Evolutionary conservation across 1,284 basidiomycete species (phyloP).

Genomic region (Boletus smithii): DNA sequence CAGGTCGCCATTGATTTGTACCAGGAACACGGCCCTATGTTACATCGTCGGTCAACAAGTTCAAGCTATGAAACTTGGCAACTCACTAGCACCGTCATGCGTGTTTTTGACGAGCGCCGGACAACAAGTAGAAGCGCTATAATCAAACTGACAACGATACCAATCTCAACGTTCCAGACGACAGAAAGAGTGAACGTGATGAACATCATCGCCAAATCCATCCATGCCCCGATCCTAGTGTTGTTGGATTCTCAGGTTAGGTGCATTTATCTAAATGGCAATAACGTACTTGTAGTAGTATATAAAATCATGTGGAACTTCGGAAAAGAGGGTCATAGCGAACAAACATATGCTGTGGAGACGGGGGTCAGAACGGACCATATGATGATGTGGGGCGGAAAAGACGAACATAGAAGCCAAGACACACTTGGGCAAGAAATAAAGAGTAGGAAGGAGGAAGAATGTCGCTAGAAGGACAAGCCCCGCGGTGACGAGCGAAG

Average conservation of each 20-base stretch:
- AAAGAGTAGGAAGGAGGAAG: slow-evolving; percentile 79
- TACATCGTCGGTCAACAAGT: neutral
- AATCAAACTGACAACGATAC: slow-evolving; percentile 80
- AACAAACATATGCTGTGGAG: slow-evolving; percentile 69
- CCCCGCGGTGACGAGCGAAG: slow-evolving; percentile 73
- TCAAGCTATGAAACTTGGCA: neutral
- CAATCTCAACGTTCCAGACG: slow-evolving; percentile 78
- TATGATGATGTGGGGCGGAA: neutral
- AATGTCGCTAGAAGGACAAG: slow-evolving; percentile 81
- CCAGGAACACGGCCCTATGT: slow-evolving; percentile 59
- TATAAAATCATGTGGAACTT: slow-evolving; percentile 81
- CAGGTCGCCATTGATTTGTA: slow-evolving; percentile 63
- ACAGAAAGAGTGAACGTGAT: slow-evolving; percentile 83
- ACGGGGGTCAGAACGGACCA: slow-evolving; percentile 5
- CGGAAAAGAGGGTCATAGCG: slow-evolving; percentile 79
- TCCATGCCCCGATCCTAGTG: slow-evolving; percentile 84
- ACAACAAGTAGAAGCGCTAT: slow-evolving; percentile 87
- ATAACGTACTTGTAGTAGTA: slow-evolving; percentile 75
- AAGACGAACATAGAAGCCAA: slow-evolving; percentile 68
- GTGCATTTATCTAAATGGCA: neutral
- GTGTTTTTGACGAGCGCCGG: slow-evolving; percentile 75
- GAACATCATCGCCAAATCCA: slow-evolving; percentile 79
- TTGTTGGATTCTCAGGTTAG: neutral
- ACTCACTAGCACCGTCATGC: slow-evolving; percentile 64
- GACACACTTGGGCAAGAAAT: slow-evolving; percentile 79